Evolutionary conservation across 768 basidiomycete species (phyloP).

Genomic region (Panellus pusillus): DNA sequence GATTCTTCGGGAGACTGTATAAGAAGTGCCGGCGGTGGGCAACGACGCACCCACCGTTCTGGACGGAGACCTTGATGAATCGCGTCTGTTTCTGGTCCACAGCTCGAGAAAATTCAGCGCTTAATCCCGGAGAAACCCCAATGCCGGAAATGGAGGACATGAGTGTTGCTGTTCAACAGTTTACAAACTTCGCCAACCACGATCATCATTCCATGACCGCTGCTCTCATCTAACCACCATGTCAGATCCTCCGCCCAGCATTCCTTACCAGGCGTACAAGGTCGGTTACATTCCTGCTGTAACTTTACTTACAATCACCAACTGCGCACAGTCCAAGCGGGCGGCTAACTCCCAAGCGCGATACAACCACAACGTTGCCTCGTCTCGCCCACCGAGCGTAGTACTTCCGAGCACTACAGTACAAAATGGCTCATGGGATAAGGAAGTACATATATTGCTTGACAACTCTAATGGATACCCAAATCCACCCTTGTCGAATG

Average conservation of each 20-base stretch:
- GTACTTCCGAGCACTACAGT: constrained; percentile 23
- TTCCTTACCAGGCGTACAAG: constrained; percentile 56
- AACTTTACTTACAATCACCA: constrained; percentile 10
- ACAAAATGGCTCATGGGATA: constrained; percentile 19
- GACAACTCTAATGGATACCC: constrained; percentile 5
- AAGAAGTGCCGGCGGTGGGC: constrained; percentile 22
- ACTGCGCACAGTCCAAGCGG: constrained; percentile 42
- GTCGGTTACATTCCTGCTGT: constrained; percentile 28
- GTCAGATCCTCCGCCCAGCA: constrained; percentile 21
- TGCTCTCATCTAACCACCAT: constrained; percentile 11
- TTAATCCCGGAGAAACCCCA: constrained; percentile 56
- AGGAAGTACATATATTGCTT: constrained; percentile 15
- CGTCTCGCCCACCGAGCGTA: constrained; percentile 30
- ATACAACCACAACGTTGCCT: constrained; percentile 27
- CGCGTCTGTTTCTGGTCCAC: constrained; percentile 51
- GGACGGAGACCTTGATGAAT: constrained; percentile 77
- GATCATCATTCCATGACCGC: constrained; percentile 3
- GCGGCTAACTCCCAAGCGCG: constrained; percentile 30
- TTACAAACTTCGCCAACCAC: neutral
- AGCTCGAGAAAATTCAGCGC: constrained; percentile 57
- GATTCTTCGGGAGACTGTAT: constrained; percentile 48
- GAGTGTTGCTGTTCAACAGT: constrained; percentile 17
- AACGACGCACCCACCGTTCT: constrained; percentile 54
- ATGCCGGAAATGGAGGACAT: constrained; percentile 83
- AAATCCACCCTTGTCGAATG: constrained; percentile 23